Percentiles rank a stretch among this genome's conserved stretches.
Conservation (phyloP, 1,284 basidiomycete genomes). For the Leccinum holopus region DNA sequence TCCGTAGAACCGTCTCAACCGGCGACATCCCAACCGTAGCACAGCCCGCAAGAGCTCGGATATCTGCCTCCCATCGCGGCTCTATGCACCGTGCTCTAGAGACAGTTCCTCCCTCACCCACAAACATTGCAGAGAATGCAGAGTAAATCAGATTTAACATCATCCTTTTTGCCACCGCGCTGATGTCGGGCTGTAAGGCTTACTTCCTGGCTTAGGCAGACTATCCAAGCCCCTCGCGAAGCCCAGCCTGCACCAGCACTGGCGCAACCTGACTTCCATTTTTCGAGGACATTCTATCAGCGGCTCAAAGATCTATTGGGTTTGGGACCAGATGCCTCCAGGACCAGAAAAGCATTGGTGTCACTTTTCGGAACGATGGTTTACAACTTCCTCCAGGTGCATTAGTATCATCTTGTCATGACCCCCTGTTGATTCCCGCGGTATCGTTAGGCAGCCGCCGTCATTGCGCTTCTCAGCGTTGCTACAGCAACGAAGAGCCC, state of each 20-base stretch:
- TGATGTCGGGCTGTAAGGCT: conserved; percentile 23
- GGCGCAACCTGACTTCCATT: conserved; percentile 7
- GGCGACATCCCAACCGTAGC: conserved; percentile 33
- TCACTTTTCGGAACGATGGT: conserved; percentile 53
- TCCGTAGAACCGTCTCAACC: conserved; percentile 38
- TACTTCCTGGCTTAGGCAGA: conserved; percentile 29
- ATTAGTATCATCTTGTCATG: conserved; percentile 14
- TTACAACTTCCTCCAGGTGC: conserved; percentile 60
- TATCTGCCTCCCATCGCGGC: conserved; percentile 30
- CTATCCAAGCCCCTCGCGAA: conserved; percentile 19
- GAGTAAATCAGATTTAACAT: conserved; percentile 22
- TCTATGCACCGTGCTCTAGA: conserved; percentile 26
- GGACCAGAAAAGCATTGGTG: conserved; percentile 56
- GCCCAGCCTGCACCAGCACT: conserved; percentile 7
- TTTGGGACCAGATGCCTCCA: conserved; percentile 54
- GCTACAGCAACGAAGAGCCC: conserved; percentile 53
- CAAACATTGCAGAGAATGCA: conserved; percentile 15
- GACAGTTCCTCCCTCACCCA: conserved; percentile 24
- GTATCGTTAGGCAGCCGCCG: conserved; percentile 47
- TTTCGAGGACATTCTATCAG: conserved; percentile 17
- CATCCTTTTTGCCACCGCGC: conserved; percentile 13
- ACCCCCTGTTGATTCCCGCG: conserved; percentile 13
- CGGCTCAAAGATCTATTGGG: conserved; percentile 52
- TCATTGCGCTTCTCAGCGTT: conserved; percentile 54
- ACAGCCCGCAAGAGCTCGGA: conserved; percentile 29